Evolutionary conservation across 2,329 filamentous ascomycete species (phyloP), one percentile per base, ranked within the genome.

Genomic region (Aspergillus sp.): DNA sequence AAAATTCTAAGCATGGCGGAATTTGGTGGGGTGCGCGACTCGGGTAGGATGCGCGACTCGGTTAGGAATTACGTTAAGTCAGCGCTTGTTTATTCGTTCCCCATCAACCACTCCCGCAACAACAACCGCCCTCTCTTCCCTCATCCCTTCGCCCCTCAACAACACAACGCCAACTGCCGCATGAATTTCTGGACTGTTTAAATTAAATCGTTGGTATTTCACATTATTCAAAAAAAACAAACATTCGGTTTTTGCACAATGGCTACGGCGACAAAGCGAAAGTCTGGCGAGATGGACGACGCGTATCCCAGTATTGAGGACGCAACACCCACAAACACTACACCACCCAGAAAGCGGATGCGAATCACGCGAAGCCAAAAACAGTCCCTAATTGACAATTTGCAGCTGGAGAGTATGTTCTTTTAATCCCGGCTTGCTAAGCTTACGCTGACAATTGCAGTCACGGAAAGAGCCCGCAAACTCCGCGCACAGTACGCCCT

Each of bases 401-500:
- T 96, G 40, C 91, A 96, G 70, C 82, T 96, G 41, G 92, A 97
- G 76, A 86, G 92, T 96, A 82, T 62, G 87, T 73, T 17, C 35
- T 41, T 35, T 19, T 40, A 6, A 11, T 4, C 35, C 11, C 53
- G 47, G 11, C 33, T 7, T 4, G 15, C 12, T 15, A 46, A 45
- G 52, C 70, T 48, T 19, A 65, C 56, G 9, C 62, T 65, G 39
- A 64, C 59, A n/a, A 11, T 15, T 15, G 14, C 65, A 96, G 92
- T 96, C 64, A 92, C 90, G 17, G 90, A 96, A 77, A 87, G 93
- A 72, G 90, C 91, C 61, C 86, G 93, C 66, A 92, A 93, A 74
- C 81, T 98, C 60, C 87, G 93, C 67, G 89, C 93, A 6, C 92
- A 96, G 73, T 96, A 96, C 78, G 88, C 89, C 58, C 83, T 96